These are phyloP conservation scores for Emergomyces pasteurianus DNA, from an alignment of 2,329 filamentous ascomycete species.

Conservation along the genomic window DNA sequence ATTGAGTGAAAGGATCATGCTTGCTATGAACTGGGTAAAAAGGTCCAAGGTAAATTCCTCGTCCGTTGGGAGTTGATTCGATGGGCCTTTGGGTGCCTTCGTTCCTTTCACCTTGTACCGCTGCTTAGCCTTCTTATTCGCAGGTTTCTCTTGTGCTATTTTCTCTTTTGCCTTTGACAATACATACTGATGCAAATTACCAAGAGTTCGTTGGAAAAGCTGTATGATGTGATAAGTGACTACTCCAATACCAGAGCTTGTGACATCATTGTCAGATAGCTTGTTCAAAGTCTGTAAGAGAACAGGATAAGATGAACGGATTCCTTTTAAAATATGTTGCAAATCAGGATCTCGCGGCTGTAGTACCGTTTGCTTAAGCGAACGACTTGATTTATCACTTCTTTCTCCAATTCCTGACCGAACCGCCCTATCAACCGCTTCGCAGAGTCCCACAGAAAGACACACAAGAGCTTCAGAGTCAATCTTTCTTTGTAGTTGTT, in stretches of 20 bases:
- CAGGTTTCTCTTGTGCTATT: not conserved
- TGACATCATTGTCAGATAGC: conserved; percentile 11
- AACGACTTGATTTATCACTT: conserved; percentile 2
- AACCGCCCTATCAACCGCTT: conserved; percentile 17
- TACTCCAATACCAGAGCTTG: conserved; percentile 10
- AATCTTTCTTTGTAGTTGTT: conserved; percentile 19
- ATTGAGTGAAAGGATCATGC: conserved; percentile 22
- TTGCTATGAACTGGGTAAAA: conserved; percentile 18
- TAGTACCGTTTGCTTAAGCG: conserved; percentile 4
- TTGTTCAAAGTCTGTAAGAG: conserved; percentile 20
- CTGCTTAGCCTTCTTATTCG: conserved; percentile 10
- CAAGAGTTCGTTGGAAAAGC: conserved; percentile 22
- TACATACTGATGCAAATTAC: conserved; percentile 18
- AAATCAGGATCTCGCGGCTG: conserved; percentile 11
- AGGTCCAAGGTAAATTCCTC: conserved; percentile 12
- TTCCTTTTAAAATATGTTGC: conserved; percentile 11
- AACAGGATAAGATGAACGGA: conserved; percentile 17
- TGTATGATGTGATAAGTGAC: conserved; percentile 24
- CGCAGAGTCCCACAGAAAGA: conserved; percentile 19
- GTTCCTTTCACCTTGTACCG: conserved; percentile 5
- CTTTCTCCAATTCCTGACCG: conserved; percentile 6
- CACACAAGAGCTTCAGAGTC: conserved; percentile 14
- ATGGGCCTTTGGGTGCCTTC: not conserved
- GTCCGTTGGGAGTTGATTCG: not conserved
- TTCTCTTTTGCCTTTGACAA: conserved; percentile 9